Percentiles rank a stretch among this genome's conserved stretches.
Evolutionary conservation across 345 rosid genomes (phyloP).

Genomic region (Lumnitzera littorea): DNA sequence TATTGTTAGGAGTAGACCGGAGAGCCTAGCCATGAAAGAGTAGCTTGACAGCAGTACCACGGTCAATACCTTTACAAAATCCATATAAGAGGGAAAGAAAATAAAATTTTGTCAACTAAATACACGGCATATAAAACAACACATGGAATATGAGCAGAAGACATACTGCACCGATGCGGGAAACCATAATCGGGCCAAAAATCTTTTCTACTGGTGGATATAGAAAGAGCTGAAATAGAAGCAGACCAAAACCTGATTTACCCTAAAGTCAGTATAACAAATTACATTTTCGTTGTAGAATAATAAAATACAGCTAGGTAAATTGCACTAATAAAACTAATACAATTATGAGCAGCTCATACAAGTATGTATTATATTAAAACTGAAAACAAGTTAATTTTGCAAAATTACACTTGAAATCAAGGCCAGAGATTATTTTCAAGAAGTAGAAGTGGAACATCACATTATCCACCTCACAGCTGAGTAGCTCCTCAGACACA

Average conservation of each 20-base stretch:
- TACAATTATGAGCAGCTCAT: no score
- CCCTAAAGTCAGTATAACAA: neutral
- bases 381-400: no score
- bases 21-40: slow-evolving; percentile 32
- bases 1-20: slow-evolving; percentile 24
- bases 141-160: neutral
- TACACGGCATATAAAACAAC: no score
- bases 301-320: neutral
- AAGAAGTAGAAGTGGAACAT: no score
- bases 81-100: neutral
- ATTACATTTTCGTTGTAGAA: neutral
- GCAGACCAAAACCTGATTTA: slow-evolving; percentile 32
- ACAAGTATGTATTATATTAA: no score
- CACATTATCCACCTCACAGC: no score
- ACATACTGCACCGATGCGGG: slow-evolving; percentile 40
- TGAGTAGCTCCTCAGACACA: no score
- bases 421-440: no score
- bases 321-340: no score
- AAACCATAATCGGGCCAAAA: slow-evolving; percentile 34
- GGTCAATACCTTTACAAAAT: slow-evolving; percentile 24
- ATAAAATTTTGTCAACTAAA: neutral
- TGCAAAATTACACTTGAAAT: no score
- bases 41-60: slow-evolving; percentile 34
- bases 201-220: slow-evolving; percentile 36
- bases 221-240: slow-evolving; percentile 39